Evolutionary conservation across 2,329 filamentous ascomycete species (phyloP).

Genomic region (Fusarium heterosporum): DNA sequence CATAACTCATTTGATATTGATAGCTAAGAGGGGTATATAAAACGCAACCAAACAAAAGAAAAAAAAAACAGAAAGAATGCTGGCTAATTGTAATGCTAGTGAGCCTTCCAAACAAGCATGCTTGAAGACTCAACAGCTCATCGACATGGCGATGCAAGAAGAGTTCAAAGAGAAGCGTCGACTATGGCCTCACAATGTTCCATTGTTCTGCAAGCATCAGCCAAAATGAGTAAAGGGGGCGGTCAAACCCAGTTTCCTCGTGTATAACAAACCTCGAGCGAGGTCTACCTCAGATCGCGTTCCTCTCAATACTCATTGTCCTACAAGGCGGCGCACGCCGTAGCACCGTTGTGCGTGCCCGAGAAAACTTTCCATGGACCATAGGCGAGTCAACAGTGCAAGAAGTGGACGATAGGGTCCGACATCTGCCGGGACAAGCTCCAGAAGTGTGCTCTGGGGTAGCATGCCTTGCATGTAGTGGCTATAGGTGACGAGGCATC

Average conservation of each 20-base stretch:
- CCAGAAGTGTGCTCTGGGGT: constrained; percentile 28
- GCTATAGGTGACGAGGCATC: constrained; percentile 40
- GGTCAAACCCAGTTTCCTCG: not conserved
- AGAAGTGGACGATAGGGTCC: constrained; percentile 39
- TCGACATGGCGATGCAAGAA: constrained; percentile 2
- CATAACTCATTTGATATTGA: not conserved
- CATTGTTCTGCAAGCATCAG: constrained; percentile 27
- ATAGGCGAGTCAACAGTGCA: constrained; percentile 34
- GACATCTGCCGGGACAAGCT: constrained; percentile 36
- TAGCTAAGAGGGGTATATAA: constrained; percentile 20
- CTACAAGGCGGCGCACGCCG: constrained; percentile 34
- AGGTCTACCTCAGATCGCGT: not conserved
- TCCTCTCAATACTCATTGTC: constrained; percentile 11
- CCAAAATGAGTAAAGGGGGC: not conserved
- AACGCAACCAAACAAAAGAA: not conserved
- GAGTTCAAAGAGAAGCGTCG: not conserved
- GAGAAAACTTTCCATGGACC: constrained; percentile 37
- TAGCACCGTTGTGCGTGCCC: constrained; percentile 43
- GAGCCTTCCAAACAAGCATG: constrained; percentile 3
- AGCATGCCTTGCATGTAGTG: constrained; percentile 37
- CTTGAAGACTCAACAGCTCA: not conserved
- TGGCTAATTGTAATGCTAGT: not conserved
- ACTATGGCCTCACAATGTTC: not conserved
- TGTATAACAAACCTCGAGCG: not conserved
- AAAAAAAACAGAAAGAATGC: not conserved